Evolutionary conservation across 2,329 filamentous ascomycete species (phyloP), one percentile per base, ranked within the genome.

Genomic region (Scedosporium minutisporum): DNA sequence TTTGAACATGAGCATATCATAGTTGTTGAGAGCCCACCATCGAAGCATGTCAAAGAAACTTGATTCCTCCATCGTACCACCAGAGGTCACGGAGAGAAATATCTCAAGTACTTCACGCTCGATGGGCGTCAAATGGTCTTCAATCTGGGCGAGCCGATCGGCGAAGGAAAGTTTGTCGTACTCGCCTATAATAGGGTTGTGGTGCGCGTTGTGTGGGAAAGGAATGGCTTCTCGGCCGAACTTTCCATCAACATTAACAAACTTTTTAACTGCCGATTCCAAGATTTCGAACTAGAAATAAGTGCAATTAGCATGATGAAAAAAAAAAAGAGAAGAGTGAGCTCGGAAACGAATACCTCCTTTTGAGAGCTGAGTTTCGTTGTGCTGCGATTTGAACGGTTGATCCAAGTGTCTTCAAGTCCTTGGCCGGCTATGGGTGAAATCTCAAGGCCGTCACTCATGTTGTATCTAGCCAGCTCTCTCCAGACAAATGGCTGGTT

Each of bases 41-140:
- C 78, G 78, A 18, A 82, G 67, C 38, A 80, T 75, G 61, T 82
- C 78, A 58, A 76, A 75, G 63, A 81, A 78, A 23, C 74, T 76
- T 0, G 73, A 76, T 0, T 75, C 77, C 9, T 76, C 72, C 0
- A 78, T 72, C 0, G 74, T 78, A 0, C 69, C 75, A 4, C 78
- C 76, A 59, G 77, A 77, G 64, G 73, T 75, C 1, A 80, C 72
- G 0, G 78, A 68, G 0, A 80, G 67, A 10, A 78, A 78, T 0
- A 71, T 69, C 65, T 80, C 76, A 2, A 80, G 44, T 2, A 69
- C 68, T 2, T 71, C 68, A 1, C 72, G 71, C 64, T 81, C 78
- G n/a, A 76, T 70, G 0, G 73, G 71, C 0, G 74, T 74, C 1
- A 81, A 68, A 0, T 71, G 66, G n/a, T 71, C 62, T 3, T 70